These are phyloP conservation scores for Phytopythium oedochilum DNA, from an alignment of 352 stramenopile genomes.

Conservation along the genomic window DNA sequence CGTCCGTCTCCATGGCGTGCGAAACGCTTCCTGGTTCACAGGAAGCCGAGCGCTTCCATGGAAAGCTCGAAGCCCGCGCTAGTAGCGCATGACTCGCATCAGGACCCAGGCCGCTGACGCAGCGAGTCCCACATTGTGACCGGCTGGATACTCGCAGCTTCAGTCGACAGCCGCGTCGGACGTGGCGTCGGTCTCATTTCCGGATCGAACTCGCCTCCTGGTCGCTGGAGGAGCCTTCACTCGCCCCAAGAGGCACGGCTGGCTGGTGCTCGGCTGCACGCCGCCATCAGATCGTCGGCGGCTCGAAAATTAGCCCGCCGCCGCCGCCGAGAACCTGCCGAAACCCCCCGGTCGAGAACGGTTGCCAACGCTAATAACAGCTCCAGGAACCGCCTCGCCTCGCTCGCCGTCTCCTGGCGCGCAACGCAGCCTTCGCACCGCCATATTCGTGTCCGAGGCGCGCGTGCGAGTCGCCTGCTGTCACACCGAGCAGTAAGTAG, in stretches of 20 bases:
- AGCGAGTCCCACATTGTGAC: background rate
- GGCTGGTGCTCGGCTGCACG: background rate
- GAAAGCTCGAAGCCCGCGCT: too few species aligned
- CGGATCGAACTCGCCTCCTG: too few species aligned
- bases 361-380: too few species aligned
- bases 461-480: background rate
- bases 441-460: background rate
- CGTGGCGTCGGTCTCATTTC: background rate
- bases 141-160: background rate
- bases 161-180: background rate
- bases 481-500: background rate
- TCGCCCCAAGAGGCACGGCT: background rate
- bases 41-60: background rate
- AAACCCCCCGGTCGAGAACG: too few species aligned
- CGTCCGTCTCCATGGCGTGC: slow-evolving; percentile 11
- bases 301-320: too few species aligned
- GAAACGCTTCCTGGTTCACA: slow-evolving; percentile 14
- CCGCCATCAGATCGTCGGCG: too few species aligned
- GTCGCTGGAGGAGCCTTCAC: too few species aligned
- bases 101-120: too few species aligned
- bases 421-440: too few species aligned
- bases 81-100: too few species aligned
- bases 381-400: too few species aligned
- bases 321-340: too few species aligned
- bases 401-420: background rate